Evolutionary conservation across 495 filamentous ascomycete species (phyloP), one percentile per base, ranked within the genome.

Genomic region (Neurospora terricola): DNA sequence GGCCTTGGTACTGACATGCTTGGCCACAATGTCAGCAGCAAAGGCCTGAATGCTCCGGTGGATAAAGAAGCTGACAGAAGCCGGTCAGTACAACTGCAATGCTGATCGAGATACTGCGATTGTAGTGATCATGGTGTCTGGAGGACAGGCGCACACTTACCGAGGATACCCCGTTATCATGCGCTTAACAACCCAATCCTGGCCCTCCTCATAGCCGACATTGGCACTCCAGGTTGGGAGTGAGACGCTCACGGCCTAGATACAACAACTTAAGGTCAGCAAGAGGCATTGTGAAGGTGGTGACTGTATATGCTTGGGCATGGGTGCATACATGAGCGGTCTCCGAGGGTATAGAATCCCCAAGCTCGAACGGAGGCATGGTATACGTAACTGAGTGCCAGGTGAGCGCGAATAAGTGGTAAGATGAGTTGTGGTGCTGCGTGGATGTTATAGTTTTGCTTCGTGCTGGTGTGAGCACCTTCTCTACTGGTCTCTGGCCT

Each of bases 91-190:
- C 39, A 77, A 72, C 54, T 18, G 23, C 11, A 16, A 12, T 30
- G 39, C 43, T 6, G 66, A 6, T 2, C 4, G 27, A 34, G 9
- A 18, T 4, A 23, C 6, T 30, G 18, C 6, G 39, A 62, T 8
- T 9, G 39, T 21, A 16, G 14, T 12, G 36, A 70, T 39, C 40
- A 70, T n/a, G 37, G 69, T 37, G 34, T 34, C 14, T 18, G 27
- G 36, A 62, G 37, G 66, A 23, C 9, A 39, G 14, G 43, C n/a
- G 38, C 21, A 23, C 18, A 70, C 80, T n/a, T 76, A 92, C 88
- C 91, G 88, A 73, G 96, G 96, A 82, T 99, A 99, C 48, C 96
- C 96, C 30, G 91, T 96, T 74, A 89, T 86, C 93, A 99, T 92
- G 77, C 91, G 91, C 73, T 86, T 87, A 43, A 96, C 72, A 12